Conservation (phyloP, 2,329 filamentous ascomycete species). For the Sclerotinia sclerotiorum region DNA sequence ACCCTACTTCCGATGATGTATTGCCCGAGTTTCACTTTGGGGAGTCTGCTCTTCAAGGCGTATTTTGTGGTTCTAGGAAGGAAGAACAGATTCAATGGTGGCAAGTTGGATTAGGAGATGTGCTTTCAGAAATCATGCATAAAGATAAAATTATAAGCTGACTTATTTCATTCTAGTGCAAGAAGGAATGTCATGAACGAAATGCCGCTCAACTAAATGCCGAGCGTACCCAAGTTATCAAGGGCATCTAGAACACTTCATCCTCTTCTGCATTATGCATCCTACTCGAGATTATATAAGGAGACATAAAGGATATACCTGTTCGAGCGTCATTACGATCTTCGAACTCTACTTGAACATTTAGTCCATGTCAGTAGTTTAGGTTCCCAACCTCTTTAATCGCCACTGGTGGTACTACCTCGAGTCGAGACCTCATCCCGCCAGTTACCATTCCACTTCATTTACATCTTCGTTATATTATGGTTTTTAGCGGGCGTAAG, state of each 20-base stretch:
- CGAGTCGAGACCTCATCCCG: not conserved
- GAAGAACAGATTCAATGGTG: slow-evolving; percentile 36
- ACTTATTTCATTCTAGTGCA: slow-evolving; percentile 59
- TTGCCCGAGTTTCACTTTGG: too few species aligned
- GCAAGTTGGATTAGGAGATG: slow-evolving; percentile 44
- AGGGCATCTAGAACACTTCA: slow-evolving; percentile 66
- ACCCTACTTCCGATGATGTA: slow-evolving; percentile 20
- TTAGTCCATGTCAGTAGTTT: not conserved
- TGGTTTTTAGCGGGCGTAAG: slow-evolving; percentile 17
- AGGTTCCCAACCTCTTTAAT: not conserved
- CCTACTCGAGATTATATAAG: not conserved
- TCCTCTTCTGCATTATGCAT: not conserved
- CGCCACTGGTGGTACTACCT: not conserved
- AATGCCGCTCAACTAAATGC: slow-evolving; percentile 90
- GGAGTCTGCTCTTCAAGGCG: slow-evolving; percentile 32
- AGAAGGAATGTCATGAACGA: slow-evolving; percentile 92
- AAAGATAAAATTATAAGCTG: slow-evolving; percentile 8
- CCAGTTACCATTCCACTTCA: not conserved
- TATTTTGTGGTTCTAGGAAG: not conserved
- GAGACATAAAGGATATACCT: not conserved
- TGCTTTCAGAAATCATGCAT: slow-evolving; percentile 43
- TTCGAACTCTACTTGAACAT: not conserved
- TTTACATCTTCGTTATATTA: slow-evolving; percentile 1
- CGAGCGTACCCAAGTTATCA: slow-evolving; percentile 92
- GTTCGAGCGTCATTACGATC: not conserved